Evolutionary conservation across 1,139 yeast genomes (phyloP), one percentile per base, ranked within the genome.

Genomic region (Yarrowia galli): DNA sequence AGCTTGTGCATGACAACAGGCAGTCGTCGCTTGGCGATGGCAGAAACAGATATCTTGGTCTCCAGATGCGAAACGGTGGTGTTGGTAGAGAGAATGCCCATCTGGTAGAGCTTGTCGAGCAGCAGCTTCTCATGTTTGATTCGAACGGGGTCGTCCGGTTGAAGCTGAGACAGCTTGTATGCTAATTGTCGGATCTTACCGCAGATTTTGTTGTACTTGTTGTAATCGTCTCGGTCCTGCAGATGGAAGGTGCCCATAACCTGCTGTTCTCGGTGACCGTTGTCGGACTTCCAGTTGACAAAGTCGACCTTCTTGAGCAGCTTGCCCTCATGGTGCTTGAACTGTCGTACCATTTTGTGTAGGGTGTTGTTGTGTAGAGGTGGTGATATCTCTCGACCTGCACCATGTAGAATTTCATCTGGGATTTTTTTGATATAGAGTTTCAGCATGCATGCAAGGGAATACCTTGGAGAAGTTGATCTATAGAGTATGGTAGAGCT

Each of bases 251-350:
- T 90, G 74, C 96, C 85, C 97, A 95, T 95, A 54, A 96, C 97
- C 78, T 91, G 96, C 43, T 97, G 89, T 75, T 95, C 99, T 71
- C 99, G 83, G 77, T 96, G 99, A 46, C 96, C 93, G 70, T 89
- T 89, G 78, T 95, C 99, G 76, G 92, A 97, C 78, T 95, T 95
- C 97, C 98, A 96, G 79, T 95, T 97, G 68, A 92, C 90, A 81
- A 96, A 92, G 78, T 95, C 98, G 69, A 95, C 98, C 79, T 95
- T 96, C 82, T 91, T 93, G 75, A 95, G 86, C 76, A 95, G 86
- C 81, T 92, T 93, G 83, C 91, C 89, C 84, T 95, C 99, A 80
- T 95, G 99, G 81, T 91, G 92, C 78, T 95, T 96, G 71, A 95
- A 85, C 74, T 90, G 86, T 79, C 99, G 86, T 68, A 92, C 98